Conservation (phyloP, 139 green algal species). For the Picochlorum sp. region DNA sequence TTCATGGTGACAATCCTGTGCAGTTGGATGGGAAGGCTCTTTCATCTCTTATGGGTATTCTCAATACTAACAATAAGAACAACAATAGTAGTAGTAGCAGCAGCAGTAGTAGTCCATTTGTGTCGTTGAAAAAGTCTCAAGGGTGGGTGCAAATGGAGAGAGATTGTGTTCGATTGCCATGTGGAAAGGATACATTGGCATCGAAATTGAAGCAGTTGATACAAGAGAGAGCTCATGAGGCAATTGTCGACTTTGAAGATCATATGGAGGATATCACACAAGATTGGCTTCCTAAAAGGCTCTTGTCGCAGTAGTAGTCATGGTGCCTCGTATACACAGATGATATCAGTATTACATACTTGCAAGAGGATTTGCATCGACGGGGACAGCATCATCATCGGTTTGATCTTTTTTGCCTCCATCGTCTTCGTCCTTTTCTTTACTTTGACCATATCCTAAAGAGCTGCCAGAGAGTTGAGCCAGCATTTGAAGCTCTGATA, state of each 20-base stretch:
- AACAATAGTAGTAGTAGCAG: no score
- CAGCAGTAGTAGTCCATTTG: not conserved
- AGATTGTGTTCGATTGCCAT: conserved; percentile 8
- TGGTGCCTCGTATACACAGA: not conserved
- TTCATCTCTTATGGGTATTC: conserved; percentile 9
- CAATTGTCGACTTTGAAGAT: conserved; percentile 45
- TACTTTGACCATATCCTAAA: conserved; percentile 45
- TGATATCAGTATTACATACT: not conserved
- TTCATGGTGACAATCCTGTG: not conserved
- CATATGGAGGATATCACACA: conserved; percentile 30
- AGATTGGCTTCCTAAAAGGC: conserved; percentile 25
- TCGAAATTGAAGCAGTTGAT: conserved; percentile 9
- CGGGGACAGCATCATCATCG: not conserved
- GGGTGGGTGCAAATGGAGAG: conserved; percentile 7
- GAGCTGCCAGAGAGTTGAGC: conserved; percentile 27
- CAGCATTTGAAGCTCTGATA: conserved; percentile 46
- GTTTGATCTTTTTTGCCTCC: conserved; percentile 4
- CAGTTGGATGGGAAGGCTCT: not conserved
- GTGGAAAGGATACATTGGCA: conserved; percentile 2
- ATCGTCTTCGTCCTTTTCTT: conserved; percentile 2
- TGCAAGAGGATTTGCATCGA: not conserved
- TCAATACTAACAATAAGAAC: no score
- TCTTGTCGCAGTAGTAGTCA: conserved; percentile 6
- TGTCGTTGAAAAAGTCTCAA: not conserved
- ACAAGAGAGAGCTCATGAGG: conserved; percentile 15